phyloP scores from a whole-genome alignment of 2,329 filamentous ascomycete genomes.

The Corinectria fuckeliana region DNA sequence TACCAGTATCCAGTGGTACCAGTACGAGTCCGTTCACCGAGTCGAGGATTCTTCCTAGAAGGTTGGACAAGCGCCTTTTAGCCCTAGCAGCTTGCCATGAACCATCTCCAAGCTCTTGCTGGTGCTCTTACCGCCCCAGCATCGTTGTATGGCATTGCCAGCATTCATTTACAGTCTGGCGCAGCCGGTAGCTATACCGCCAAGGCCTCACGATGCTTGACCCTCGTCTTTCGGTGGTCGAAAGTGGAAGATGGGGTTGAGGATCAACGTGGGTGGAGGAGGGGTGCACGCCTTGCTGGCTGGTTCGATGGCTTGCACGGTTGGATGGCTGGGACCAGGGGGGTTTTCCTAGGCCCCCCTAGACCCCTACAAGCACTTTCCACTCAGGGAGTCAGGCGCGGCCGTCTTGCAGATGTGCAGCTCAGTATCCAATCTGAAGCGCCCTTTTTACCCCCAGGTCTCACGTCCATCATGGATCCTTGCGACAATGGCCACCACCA shows the following conservation, averaged over 20 bases:
- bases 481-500: constrained; percentile 20
- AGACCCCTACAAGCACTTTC: not conserved
- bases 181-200: not conserved
- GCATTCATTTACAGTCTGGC: not conserved
- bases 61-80: constrained; percentile 1
- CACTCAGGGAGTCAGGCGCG: too few species aligned
- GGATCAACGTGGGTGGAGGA: constrained; percentile 10
- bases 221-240: constrained; percentile 8
- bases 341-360: constrained; percentile 3
- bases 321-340: constrained; percentile 19
- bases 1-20: not conserved
- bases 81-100: not conserved
- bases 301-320: constrained; percentile 26
- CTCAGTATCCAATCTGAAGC: constrained; percentile 27
- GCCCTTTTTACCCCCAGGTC: constrained; percentile 24
- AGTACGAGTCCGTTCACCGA: not conserved
- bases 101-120: not conserved
- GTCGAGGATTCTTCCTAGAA: not conserved
- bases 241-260: constrained; percentile 9
- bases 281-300: constrained; percentile 19
- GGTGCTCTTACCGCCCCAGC: not conserved
- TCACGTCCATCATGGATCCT: constrained; percentile 28
- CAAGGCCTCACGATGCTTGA: not conserved
- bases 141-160: not conserved
- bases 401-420: not conserved